phyloP scores from a whole-genome alignment of 2,329 filamentous ascomycete species.

The Colletotrichum sansevieriae region DNA sequence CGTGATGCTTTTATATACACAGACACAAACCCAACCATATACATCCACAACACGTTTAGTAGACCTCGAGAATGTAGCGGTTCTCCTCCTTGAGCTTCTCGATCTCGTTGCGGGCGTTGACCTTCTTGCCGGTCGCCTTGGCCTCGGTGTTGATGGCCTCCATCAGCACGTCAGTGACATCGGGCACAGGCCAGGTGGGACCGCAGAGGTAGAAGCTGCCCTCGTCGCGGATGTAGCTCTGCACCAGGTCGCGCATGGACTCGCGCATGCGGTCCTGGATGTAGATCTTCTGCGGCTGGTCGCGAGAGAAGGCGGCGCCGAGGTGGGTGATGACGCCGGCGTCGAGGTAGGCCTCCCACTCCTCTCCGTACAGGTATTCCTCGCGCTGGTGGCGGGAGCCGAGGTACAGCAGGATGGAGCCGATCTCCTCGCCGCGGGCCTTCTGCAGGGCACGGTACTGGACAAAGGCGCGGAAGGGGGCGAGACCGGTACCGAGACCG shows the following conservation, averaged over 20 bases:
- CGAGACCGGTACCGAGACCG: slow-evolving; percentile 95
- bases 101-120: slow-evolving; percentile 90
- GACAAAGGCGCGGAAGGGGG: slow-evolving; percentile 98
- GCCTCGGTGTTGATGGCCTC: slow-evolving; percentile 88
- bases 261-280: slow-evolving; percentile 98
- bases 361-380: slow-evolving; percentile 98
- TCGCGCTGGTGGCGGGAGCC: slow-evolving; percentile 97
- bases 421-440: slow-evolving; percentile 95
- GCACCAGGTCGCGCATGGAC: slow-evolving; percentile 83
- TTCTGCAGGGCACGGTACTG: slow-evolving; percentile 99
- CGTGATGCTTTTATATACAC: slow-evolving; percentile 4
- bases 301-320: slow-evolving; percentile 93
- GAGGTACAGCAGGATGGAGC: slow-evolving; percentile 93
- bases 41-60: slow-evolving; percentile 65
- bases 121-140: slow-evolving; percentile 79
- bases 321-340: slow-evolving; percentile 95
- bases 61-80: slow-evolving; percentile 96
- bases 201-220: slow-evolving; percentile 98
- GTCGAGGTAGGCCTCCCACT: slow-evolving; percentile 98
- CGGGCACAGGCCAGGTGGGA: slow-evolving; percentile 97
- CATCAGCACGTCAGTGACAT: slow-evolving; percentile 93
- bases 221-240: slow-evolving; percentile 88
- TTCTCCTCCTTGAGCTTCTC: slow-evolving; percentile 96
- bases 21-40: neutral
- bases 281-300: slow-evolving; percentile 98